Percentiles rank a stretch among this genome's conserved stretches.
These are phyloP conservation scores for Cyamopsis tetragonoloba DNA, from an alignment of 306 rosid genomes.

Conservation along the genomic window DNA sequence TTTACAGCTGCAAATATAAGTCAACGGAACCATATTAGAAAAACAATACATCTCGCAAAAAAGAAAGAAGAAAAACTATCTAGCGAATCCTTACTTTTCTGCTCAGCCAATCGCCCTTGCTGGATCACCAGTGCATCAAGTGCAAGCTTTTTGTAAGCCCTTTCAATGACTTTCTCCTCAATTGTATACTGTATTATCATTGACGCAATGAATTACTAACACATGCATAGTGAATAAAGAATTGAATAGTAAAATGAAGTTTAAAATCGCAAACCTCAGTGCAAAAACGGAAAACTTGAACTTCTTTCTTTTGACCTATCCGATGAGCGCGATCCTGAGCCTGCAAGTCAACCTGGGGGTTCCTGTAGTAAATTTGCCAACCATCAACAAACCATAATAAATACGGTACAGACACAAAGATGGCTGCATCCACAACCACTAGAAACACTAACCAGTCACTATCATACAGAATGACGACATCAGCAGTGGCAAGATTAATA, in stretches of 20 bases:
- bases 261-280: constrained; percentile 61
- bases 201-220: constrained; percentile 1
- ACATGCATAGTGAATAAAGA: background rate
- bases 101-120: constrained; percentile 98
- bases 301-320: constrained; percentile 99
- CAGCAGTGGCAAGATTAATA: constrained; percentile 98
- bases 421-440: background rate
- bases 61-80: background rate
- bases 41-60: background rate
- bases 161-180: constrained; percentile 97
- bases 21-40: constrained; percentile 14
- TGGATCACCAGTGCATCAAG: constrained; percentile 99
- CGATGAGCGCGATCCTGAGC: constrained; percentile 99
- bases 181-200: constrained; percentile 71
- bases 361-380: constrained; percentile 52
- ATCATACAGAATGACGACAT: constrained; percentile 93
- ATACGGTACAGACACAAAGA: background rate
- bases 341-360: constrained; percentile 98
- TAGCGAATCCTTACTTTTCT: constrained; percentile 60
- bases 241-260: background rate
- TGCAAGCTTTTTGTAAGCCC: constrained; percentile 99
- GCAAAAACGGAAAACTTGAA: constrained; percentile 97
- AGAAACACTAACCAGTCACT: constrained; percentile 80
- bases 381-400: constrained; percentile 20
- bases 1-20: constrained; percentile 72